Evolutionary conservation across 768 basidiomycete species (phyloP).

Genomic region (Boletus sp.): DNA sequence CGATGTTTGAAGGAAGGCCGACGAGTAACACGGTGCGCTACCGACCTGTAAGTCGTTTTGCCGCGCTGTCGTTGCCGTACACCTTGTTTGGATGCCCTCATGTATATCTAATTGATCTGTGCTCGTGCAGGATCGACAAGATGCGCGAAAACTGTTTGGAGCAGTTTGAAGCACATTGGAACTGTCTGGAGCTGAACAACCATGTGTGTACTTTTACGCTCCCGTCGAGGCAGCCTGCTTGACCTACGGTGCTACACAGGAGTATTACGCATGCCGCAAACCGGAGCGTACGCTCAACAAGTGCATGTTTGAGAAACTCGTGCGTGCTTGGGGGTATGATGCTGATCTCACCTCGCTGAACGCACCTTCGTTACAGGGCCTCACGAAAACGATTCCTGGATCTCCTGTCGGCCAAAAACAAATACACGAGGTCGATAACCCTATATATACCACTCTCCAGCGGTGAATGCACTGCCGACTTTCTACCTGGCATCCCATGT

Average conservation of each 20-base stretch:
- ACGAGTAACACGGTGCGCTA: slow-evolving; percentile 92
- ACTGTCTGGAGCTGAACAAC: slow-evolving; percentile 91
- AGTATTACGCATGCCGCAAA: slow-evolving; percentile 86
- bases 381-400: slow-evolving; percentile 89
- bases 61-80: background rate
- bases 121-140: slow-evolving; percentile 69
- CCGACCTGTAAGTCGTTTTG: slow-evolving; percentile 70
- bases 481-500: slow-evolving; percentile 5
- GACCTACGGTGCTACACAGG: slow-evolving; percentile 41
- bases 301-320: slow-evolving; percentile 96
- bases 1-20: slow-evolving; percentile 96
- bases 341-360: background rate
- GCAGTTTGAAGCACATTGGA: slow-evolving; percentile 91
- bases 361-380: slow-evolving; percentile 53
- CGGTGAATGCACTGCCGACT: slow-evolving; percentile 46
- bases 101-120: background rate
- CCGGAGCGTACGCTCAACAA: slow-evolving; percentile 84
- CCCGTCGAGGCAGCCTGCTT: background rate
- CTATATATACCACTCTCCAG: slow-evolving; percentile 80
- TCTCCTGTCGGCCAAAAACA: slow-evolving; percentile 75
- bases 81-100: background rate
- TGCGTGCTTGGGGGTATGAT: slow-evolving; percentile 39
- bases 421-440: slow-evolving; percentile 85
- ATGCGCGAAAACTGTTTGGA: slow-evolving; percentile 87
- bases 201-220: slow-evolving; percentile 59